Evolutionary conservation across 78 protist genomes (phyloP).

Genomic region (Reticulomyxa filosa): DNA sequence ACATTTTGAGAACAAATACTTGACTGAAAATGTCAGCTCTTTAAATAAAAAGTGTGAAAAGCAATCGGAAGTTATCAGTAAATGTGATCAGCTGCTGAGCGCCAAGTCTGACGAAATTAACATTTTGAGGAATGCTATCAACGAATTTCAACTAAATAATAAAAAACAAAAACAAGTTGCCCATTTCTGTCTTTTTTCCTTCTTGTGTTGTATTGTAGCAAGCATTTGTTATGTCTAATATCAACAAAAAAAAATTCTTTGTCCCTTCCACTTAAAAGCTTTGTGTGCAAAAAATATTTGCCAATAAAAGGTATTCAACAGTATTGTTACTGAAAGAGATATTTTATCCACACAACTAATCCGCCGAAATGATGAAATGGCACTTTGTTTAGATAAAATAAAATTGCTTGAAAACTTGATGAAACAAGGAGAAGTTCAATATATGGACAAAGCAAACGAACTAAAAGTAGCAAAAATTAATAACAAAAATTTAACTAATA

Average conservation of each 20-base stretch:
- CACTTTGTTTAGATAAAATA: conserved; percentile 66
- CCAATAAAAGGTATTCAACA: conserved; percentile 42
- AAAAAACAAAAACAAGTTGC: neutral
- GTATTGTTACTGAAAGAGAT: conserved; percentile 54
- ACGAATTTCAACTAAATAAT: neutral
- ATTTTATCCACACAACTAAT: conserved; percentile 62
- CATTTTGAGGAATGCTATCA: neutral
- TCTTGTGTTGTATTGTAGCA: neutral
- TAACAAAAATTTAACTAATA: neutral
- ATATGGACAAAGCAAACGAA: conserved; percentile 33
- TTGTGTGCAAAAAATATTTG: conserved; percentile 34
- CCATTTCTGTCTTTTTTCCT: neutral
- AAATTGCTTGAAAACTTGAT: conserved; percentile 53
- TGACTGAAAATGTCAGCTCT: conserved; percentile 4
- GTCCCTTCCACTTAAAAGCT: conserved; percentile 38
- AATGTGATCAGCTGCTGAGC: conserved; percentile 1
- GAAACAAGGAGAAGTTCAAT: conserved; percentile 55
- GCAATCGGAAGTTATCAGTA: conserved; percentile 11
- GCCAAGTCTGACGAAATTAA: no score
- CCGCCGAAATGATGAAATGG: conserved; percentile 74
- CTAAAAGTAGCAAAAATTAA: conserved; percentile 35
- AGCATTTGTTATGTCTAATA: neutral
- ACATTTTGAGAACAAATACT: conserved; percentile 20
- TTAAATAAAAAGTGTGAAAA: conserved; percentile 6
- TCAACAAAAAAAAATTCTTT: conserved; percentile 29